A percentile compares a stretch with the other conserved stretches of the same genome.
These are phyloP conservation scores for Exophiala dermatitidis DNA, from an alignment of 2,329 filamentous ascomycete species.

Conservation along the genomic window DNA sequence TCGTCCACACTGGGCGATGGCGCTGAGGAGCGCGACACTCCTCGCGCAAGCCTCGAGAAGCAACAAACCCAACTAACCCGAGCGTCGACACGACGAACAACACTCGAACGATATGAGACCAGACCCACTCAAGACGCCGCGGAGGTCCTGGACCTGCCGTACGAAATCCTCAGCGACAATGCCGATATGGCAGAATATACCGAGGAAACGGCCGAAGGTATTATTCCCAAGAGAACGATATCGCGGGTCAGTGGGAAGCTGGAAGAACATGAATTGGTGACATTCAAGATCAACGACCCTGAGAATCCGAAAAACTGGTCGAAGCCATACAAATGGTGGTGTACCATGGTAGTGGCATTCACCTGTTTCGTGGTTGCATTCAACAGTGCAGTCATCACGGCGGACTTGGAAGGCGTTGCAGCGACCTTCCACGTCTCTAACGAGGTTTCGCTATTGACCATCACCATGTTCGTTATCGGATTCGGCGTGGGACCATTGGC, in stretches of 20 bases:
- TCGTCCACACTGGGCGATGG: slow-evolving; percentile 3
- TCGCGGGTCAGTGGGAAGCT: slow-evolving; percentile 50
- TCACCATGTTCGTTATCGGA: slow-evolving; percentile 72
- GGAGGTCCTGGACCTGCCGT: slow-evolving; percentile 54
- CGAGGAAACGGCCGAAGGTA: slow-evolving; percentile 53
- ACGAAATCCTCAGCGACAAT: slow-evolving; percentile 53
- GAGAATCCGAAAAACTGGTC: slow-evolving; percentile 84
- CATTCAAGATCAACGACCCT: slow-evolving; percentile 63
- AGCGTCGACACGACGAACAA: slow-evolving; percentile 19
- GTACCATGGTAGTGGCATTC: slow-evolving; percentile 73
- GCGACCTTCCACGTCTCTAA: slow-evolving; percentile 60
- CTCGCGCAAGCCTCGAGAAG: slow-evolving; percentile 9
- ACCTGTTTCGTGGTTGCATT: slow-evolving; percentile 71
- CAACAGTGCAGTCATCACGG: slow-evolving; percentile 67
- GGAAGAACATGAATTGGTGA: slow-evolving; percentile 57
- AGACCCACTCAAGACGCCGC: slow-evolving; percentile 25
- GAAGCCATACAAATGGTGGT: slow-evolving; percentile 53
- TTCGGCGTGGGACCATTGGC: slow-evolving; percentile 75
- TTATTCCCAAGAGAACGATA: slow-evolving; percentile 50
- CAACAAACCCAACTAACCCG: slow-evolving; percentile 15
- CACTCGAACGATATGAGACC: slow-evolving; percentile 22
- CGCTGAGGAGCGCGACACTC: background rate
- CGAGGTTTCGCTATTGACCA: slow-evolving; percentile 64
- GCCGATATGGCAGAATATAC: slow-evolving; percentile 63
- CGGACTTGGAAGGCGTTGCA: slow-evolving; percentile 60